phyloP scores from a whole-genome alignment of 2,329 filamentous ascomycete species.

The Apiospora hydei region DNA sequence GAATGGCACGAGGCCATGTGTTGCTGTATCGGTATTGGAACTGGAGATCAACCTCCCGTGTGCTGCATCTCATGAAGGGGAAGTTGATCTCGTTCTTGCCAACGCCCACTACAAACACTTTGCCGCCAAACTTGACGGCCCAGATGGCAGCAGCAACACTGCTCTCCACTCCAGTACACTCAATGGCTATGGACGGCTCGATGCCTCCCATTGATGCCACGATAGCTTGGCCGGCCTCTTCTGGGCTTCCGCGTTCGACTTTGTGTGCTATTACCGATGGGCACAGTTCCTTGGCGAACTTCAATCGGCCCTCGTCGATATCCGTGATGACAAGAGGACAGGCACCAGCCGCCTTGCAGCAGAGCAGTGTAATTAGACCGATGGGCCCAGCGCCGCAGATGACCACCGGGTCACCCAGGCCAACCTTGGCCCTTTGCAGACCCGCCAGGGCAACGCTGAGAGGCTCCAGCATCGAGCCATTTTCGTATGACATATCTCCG shows the following conservation, averaged over 20 bases:
- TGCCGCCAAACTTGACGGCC: constrained; percentile 92
- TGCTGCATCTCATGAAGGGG: constrained; percentile 92
- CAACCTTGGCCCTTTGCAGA: constrained; percentile 81
- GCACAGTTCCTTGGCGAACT: constrained; percentile 84
- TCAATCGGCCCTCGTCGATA: constrained; percentile 84
- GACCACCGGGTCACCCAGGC: constrained; percentile 84
- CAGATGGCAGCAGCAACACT: constrained; percentile 87
- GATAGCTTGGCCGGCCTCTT: constrained; percentile 74
- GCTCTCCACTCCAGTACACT: constrained; percentile 95
- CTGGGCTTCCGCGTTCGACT: constrained; percentile 70
- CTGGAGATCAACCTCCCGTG: constrained; percentile 91
- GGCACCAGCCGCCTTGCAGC: constrained; percentile 84
- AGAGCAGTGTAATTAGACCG: constrained; percentile 86
- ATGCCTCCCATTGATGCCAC: constrained; percentile 77
- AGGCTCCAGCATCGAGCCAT: constrained; percentile 90
- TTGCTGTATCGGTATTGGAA: constrained; percentile 98
- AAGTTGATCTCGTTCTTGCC: constrained; percentile 95
- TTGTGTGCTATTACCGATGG: constrained; percentile 83
- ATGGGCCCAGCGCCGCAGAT: constrained; percentile 95
- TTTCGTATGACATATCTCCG: constrained; percentile 87
- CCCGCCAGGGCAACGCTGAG: constrained; percentile 88
- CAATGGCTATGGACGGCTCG: constrained; percentile 82
- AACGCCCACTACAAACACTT: constrained; percentile 95
- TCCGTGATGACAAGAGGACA: constrained; percentile 93
- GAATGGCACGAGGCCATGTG: constrained; percentile 93